A percentile compares a stretch with the other conserved stretches of the same genome.
These are phyloP conservation scores for Alternaria triticimaculans DNA, from an alignment of 2,329 filamentous ascomycete genomes.

Conservation along the genomic window DNA sequence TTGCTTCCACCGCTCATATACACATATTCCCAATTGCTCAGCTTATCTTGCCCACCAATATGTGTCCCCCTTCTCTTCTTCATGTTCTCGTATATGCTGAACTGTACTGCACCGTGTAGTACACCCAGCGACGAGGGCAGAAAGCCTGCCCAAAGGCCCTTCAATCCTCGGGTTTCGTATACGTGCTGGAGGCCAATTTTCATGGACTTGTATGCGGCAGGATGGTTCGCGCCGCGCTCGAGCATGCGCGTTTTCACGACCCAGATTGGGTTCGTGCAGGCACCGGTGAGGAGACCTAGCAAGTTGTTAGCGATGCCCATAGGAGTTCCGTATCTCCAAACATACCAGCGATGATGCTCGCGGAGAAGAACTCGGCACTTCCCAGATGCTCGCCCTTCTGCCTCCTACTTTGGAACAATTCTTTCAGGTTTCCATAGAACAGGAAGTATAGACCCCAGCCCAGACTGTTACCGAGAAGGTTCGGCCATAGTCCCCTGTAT, in stretches of 20 bases:
- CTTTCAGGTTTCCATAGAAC: slow-evolving; percentile 68
- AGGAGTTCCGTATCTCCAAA: not conserved
- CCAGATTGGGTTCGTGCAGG: slow-evolving; percentile 95
- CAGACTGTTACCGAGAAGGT: slow-evolving; percentile 86
- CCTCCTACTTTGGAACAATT: slow-evolving; percentile 55
- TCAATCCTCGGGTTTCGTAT: slow-evolving; percentile 71
- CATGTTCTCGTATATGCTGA: slow-evolving; percentile 87
- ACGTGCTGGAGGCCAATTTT: slow-evolving; percentile 72
- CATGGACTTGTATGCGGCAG: slow-evolving; percentile 83
- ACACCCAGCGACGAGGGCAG: slow-evolving; percentile 84
- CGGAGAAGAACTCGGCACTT: slow-evolving; percentile 78
- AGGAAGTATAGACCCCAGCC: slow-evolving; percentile 96
- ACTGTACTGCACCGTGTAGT: slow-evolving; percentile 91
- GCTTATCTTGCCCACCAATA: slow-evolving; percentile 46
- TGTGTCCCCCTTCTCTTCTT: slow-evolving; percentile 64
- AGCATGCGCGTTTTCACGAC: slow-evolving; percentile 98
- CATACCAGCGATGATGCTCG: slow-evolving; percentile 69
- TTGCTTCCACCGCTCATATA: slow-evolving; percentile 81
- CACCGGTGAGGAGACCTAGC: slow-evolving; percentile 74
- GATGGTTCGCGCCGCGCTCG: slow-evolving; percentile 75
- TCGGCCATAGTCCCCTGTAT: slow-evolving; percentile 89
- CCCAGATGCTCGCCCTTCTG: slow-evolving; percentile 55
- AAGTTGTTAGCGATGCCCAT: slow-evolving; percentile 6
- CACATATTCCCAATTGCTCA: slow-evolving; percentile 80
- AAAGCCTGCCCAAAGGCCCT: slow-evolving; percentile 88